phyloP scores from a whole-genome alignment of 768 basidiomycete genomes.

The Termitomyces bulborhizus region DNA sequence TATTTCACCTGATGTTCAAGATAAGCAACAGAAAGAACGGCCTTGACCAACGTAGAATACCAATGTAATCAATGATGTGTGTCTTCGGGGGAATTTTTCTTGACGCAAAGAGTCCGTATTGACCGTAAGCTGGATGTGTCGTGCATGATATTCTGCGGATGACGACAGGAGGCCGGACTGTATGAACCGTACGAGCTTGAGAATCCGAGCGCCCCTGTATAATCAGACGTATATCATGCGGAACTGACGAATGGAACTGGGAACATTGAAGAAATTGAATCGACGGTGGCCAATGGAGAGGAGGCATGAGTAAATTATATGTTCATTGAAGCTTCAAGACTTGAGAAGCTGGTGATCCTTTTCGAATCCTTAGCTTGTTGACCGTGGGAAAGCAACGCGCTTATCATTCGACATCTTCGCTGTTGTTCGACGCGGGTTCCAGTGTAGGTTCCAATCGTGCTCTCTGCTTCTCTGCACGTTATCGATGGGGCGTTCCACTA shows the following conservation, averaged over 20 bases:
- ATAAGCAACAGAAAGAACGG: slow-evolving; percentile 4
- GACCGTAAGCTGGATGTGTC: slow-evolving; percentile 73
- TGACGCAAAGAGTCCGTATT: slow-evolving; percentile 74
- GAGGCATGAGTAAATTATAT: slow-evolving; percentile 1
- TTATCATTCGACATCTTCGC: slow-evolving; percentile 15
- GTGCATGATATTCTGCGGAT: slow-evolving; percentile 52
- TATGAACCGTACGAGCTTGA: neutral
- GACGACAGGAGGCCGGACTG: slow-evolving; percentile 29
- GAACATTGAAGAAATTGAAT: slow-evolving; percentile 49
- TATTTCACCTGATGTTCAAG: slow-evolving; percentile 51
- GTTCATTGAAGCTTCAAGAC: neutral
- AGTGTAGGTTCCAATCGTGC: slow-evolving; percentile 7
- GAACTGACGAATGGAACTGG: slow-evolving; percentile 54
- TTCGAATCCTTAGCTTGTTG: neutral
- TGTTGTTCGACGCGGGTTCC: neutral
- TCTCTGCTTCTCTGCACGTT: slow-evolving; percentile 5
- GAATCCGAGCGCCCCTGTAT: slow-evolving; percentile 21
- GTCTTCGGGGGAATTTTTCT: slow-evolving; percentile 62
- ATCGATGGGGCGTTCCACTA: slow-evolving; percentile 64
- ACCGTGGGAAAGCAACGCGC: slow-evolving; percentile 21
- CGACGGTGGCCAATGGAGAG: slow-evolving; percentile 34
- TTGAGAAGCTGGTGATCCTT: neutral
- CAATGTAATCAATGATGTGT: slow-evolving; percentile 73
- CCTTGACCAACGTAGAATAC: slow-evolving; percentile 16
- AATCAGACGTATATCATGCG: slow-evolving; percentile 31